phyloP scores from a whole-genome alignment of 2,329 filamentous ascomycete genomes.

The Pestalotiopsis sp. region DNA sequence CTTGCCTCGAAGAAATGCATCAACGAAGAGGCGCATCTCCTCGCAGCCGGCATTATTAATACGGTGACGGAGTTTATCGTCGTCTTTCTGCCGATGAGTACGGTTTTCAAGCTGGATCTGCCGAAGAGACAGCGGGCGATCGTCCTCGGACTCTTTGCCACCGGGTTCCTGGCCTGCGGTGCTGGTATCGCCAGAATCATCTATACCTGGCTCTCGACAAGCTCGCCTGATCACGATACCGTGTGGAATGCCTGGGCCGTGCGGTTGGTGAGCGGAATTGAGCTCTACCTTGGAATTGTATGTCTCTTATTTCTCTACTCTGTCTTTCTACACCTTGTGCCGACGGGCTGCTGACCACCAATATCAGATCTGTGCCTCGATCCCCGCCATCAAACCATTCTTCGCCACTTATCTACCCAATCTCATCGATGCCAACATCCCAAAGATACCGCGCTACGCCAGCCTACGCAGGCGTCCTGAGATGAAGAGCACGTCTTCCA shows the following conservation, averaged over 20 bases:
- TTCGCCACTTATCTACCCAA: conserved; percentile 40
- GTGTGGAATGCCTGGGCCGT: conserved; percentile 40
- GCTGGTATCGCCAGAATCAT: conserved; percentile 41
- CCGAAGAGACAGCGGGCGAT: conserved; percentile 48
- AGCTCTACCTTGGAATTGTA: conserved; percentile 47
- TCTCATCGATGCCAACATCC: conserved; percentile 23
- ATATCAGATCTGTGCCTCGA: conserved; percentile 45
- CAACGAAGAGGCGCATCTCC: conserved; percentile 52
- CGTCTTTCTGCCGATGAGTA: conserved; percentile 54
- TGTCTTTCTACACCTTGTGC: neutral
- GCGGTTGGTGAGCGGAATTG: conserved; percentile 39
- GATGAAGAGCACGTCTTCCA: neutral
- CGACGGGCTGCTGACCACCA: neutral
- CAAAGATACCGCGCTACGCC: neutral
- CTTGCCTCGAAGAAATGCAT: conserved; percentile 42
- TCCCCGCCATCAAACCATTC: conserved; percentile 48
- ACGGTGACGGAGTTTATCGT: conserved; percentile 61
- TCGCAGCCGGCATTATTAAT: conserved; percentile 60
- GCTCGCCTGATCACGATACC: conserved; percentile 31
- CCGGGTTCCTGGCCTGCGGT: conserved; percentile 50
- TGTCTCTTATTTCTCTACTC: conserved; percentile 16
- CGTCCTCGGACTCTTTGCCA: conserved; percentile 50
- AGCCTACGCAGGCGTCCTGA: neutral
- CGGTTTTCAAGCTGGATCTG: conserved; percentile 47
- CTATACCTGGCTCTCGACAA: conserved; percentile 34